Evolutionary conservation across 1,284 basidiomycete genomes (phyloP).

Genomic region (Meira nashicola): DNA sequence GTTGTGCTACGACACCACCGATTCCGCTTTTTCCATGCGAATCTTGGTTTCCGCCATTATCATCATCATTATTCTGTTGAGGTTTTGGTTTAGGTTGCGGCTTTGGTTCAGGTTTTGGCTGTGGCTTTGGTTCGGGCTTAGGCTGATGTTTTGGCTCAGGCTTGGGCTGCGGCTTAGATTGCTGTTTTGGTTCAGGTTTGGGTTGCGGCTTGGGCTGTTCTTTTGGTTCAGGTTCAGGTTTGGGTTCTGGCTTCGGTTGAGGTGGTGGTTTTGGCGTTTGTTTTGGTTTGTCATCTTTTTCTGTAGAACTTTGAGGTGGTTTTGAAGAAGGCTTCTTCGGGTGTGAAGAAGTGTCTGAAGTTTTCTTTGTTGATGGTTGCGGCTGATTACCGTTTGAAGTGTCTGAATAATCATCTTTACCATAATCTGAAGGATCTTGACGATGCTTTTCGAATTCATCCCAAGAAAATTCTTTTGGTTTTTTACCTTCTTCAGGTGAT

Average conservation of each 20-base stretch:
- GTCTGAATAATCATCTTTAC: neutral
- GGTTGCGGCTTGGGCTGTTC: slow-evolving; percentile 3
- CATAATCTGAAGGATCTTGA: neutral
- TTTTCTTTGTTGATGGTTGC: slow-evolving; percentile 7
- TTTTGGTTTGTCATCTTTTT: slow-evolving; percentile 12
- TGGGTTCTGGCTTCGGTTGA: slow-evolving; percentile 1
- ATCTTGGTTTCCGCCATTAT: neutral
- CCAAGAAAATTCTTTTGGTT: slow-evolving; percentile 18
- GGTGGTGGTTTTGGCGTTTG: no score
- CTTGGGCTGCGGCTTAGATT: slow-evolving; percentile 1
- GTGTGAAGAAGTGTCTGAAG: neutral
- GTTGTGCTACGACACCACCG: slow-evolving; percentile 3
- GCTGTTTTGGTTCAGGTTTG: neutral
- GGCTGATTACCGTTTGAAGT: slow-evolving; percentile 3
- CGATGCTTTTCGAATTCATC: slow-evolving; percentile 28
- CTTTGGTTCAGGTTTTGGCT: slow-evolving; percentile 3
- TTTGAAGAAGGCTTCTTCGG: slow-evolving; percentile 11
- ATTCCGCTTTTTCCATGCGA: slow-evolving; percentile 1
- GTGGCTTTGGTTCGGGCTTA: neutral
- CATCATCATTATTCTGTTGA: slow-evolving; percentile 16
- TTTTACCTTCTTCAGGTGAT: slow-evolving; percentile 29
- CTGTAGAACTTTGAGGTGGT: slow-evolving; percentile 23
- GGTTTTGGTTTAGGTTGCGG: slow-evolving; percentile 21
- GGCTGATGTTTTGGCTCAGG: neutral
- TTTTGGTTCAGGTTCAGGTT: slow-evolving; percentile 1